These are phyloP conservation scores for Ophiorrhiza pumila DNA, from an alignment of 257 asterid genomes.

Conservation along the genomic window DNA sequence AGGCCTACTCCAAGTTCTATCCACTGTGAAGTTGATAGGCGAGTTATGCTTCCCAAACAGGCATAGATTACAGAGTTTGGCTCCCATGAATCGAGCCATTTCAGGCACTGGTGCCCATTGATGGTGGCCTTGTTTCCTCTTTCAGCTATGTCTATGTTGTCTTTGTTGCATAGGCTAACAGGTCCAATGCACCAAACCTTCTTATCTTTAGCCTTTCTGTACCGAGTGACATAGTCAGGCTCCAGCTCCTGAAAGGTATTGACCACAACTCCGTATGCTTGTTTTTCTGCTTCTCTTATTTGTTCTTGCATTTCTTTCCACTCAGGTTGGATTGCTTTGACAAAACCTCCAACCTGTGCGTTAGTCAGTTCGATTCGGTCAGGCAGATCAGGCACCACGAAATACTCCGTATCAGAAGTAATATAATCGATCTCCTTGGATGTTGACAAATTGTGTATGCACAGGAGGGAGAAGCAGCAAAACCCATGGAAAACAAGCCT, in stretches of 20 bases:
- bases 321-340: background rate
- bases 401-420: slow-evolving; percentile 34
- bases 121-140: slow-evolving; percentile 37
- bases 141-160: slow-evolving; percentile 32
- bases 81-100: slow-evolving; percentile 39
- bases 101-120: slow-evolving; percentile 26
- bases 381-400: slow-evolving; percentile 49
- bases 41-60: slow-evolving; percentile 53
- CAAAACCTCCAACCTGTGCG: slow-evolving; percentile 35
- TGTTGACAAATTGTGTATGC: slow-evolving; percentile 11
- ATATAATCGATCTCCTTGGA: slow-evolving; percentile 22
- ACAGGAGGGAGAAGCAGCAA: slow-evolving; percentile 45
- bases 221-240: slow-evolving; percentile 27
- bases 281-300: slow-evolving; percentile 24
- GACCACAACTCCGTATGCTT: slow-evolving; percentile 41
- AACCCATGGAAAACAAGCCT: slow-evolving; percentile 48
- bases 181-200: slow-evolving; percentile 51
- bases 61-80: slow-evolving; percentile 39
- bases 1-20: slow-evolving; percentile 45
- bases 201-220: slow-evolving; percentile 21
- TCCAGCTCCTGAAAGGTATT: slow-evolving; percentile 49
- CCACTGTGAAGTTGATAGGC: slow-evolving; percentile 32
- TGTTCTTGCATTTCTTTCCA: slow-evolving; percentile 13
- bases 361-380: slow-evolving; percentile 42
- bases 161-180: slow-evolving; percentile 37